Evolutionary conservation across 2,329 filamentous ascomycete species (phyloP), one percentile per base, ranked within the genome.

Genomic region (Monosporascus sp.): DNA sequence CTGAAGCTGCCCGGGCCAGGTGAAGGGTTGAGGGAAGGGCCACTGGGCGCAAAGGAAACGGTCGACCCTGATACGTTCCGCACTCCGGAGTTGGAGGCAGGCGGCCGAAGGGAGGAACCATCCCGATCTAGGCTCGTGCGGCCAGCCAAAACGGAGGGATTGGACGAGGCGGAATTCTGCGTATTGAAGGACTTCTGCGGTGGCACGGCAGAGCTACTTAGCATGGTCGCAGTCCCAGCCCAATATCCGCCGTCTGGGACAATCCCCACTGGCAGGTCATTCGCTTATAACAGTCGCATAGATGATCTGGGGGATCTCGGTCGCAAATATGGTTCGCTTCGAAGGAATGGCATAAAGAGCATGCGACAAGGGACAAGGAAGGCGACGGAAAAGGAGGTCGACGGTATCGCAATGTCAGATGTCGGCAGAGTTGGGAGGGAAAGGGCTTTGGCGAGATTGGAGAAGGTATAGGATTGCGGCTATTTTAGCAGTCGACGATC

Each of bases 1-100:
- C 87, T 95, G 76, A 97, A 97, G 75, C 90, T 96, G 44, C 92
- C 92, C 1, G 87, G 86, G 25, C 82, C 84, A 52, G 84, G 79
- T 37, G 85, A 84, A 15, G 88, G 83, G 56, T 85, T 87, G 64
- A 91, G 79, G 48, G 88, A 90, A 58, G 84, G 79, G 50, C 81
- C 83, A 50, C 88, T 83, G 18, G 85, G 81, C 48, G 79, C 83
- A 68, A 84, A 88, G 52, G 83, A 85, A 62, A 83, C 77, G 65
- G 69, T 72, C 3, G 81, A 81, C 35, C 77, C 72, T 27, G 80
- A 75, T 17, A 79, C 62, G 57, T 75, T 79, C 55, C 81, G 77
- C 48, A 65, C 66, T 58, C 73, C 74, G 68, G 75, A 78, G 56
- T 72, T 60, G 24, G 67, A 55, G 61, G 63, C 56, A 2, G 72